Percentiles rank a stretch among this genome's conserved stretches.
Conservation (phyloP, 2,329 filamentous ascomycete species). For the Zalaria sp. region DNA sequence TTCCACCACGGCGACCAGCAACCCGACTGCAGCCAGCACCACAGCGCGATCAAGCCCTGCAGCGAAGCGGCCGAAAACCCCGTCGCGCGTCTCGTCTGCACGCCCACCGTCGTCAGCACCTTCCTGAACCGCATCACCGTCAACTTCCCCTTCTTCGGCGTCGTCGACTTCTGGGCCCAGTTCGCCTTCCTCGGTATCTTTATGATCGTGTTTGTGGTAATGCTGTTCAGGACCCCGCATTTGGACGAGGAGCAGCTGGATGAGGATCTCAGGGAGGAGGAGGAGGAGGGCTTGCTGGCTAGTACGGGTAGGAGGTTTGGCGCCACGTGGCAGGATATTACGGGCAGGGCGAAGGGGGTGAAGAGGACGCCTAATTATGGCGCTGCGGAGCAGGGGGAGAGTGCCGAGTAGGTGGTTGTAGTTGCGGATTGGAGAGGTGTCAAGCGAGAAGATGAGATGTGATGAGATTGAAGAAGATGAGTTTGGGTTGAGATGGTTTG, state of each 20-base stretch:
- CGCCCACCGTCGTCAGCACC: slow-evolving; percentile 77
- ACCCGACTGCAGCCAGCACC: slow-evolving; percentile 61
- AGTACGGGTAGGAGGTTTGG: slow-evolving; percentile 70
- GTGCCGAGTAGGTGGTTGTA: no score
- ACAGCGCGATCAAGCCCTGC: slow-evolving; percentile 64
- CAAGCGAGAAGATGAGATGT: no score
- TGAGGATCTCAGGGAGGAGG: slow-evolving; percentile 77
- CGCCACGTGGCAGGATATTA: slow-evolving; percentile 81
- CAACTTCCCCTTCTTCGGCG: slow-evolving; percentile 91
- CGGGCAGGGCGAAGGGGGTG: slow-evolving; percentile 37
- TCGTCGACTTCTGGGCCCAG: slow-evolving; percentile 90
- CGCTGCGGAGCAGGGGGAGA: slow-evolving; percentile 1
- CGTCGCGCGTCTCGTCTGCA: slow-evolving; percentile 72
- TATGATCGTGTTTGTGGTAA: slow-evolving; percentile 63
- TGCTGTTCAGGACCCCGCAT: slow-evolving; percentile 66
- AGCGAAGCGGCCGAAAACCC: slow-evolving; percentile 59
- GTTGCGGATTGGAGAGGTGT: no score
- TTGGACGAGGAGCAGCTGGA: slow-evolving; percentile 67
- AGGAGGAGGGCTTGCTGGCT: slow-evolving; percentile 83
- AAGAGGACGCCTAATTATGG: slow-evolving; percentile 16
- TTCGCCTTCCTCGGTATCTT: slow-evolving; percentile 79
- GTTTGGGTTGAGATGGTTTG: no score
- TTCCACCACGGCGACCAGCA: slow-evolving; percentile 47
- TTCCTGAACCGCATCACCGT: slow-evolving; percentile 86
- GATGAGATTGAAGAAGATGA: no score